phyloP scores from a whole-genome alignment of 2,329 filamentous ascomycete genomes.

The Tolypocladium ovalisporum region DNA sequence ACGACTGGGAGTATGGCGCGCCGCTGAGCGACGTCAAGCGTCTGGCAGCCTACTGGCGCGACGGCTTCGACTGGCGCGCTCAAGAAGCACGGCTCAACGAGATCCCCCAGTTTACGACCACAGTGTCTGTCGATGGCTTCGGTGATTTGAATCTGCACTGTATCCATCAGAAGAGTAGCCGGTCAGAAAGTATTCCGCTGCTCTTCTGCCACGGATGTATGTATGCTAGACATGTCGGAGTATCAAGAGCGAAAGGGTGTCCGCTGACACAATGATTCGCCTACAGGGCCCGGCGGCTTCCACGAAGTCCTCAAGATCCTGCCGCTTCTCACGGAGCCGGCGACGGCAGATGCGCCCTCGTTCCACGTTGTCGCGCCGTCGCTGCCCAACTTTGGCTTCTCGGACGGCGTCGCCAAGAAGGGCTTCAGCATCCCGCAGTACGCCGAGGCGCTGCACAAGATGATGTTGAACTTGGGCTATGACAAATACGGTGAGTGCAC shows the following conservation, averaged over 20 bases:
- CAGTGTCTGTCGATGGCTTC: slow-evolving; percentile 44
- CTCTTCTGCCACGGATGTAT: slow-evolving; percentile 34
- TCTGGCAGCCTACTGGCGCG: slow-evolving; percentile 23
- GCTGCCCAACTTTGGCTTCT: slow-evolving; percentile 40
- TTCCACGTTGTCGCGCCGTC: slow-evolving; percentile 50
- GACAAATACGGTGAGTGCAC: slow-evolving; percentile 17
- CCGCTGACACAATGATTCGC: not conserved
- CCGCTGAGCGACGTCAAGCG: slow-evolving; percentile 22
- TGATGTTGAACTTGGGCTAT: slow-evolving; percentile 59
- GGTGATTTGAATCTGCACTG: slow-evolving; percentile 52
- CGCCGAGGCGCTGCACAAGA: slow-evolving; percentile 48
- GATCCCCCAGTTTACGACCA: slow-evolving; percentile 45
- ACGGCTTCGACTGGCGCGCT: slow-evolving; percentile 50
- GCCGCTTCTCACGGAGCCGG: slow-evolving; percentile 26
- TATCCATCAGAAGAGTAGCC: slow-evolving; percentile 43
- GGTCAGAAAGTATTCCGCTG: slow-evolving; percentile 46
- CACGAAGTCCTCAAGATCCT: slow-evolving; percentile 56
- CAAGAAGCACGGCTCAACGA: slow-evolving; percentile 48
- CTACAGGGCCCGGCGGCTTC: slow-evolving; percentile 52
- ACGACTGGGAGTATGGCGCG: slow-evolving; percentile 21
- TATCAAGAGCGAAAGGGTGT: not conserved
- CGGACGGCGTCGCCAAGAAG: slow-evolving; percentile 15
- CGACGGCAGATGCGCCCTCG: slow-evolving; percentile 17
- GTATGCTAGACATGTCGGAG: not conserved
- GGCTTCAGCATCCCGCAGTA: slow-evolving; percentile 23